phyloP scores from a whole-genome alignment of 2,329 filamentous ascomycete genomes.

The Phialophora tarda region DNA sequence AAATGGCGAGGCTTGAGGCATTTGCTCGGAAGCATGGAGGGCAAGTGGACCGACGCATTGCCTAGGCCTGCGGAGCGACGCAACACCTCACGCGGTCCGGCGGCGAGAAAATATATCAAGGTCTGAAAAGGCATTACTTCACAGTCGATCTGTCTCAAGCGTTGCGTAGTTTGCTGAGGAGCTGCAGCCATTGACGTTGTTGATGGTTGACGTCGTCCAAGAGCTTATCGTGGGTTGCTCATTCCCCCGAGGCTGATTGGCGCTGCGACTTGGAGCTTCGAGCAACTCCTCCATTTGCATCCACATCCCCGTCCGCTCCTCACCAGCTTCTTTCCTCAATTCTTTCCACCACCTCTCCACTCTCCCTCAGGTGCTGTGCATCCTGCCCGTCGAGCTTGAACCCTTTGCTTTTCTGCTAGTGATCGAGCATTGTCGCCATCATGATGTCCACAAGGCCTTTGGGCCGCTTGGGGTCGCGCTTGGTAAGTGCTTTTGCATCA shows the following conservation, averaged over 20 bases:
- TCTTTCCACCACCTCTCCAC: conserved; percentile 45
- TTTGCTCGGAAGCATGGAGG: conserved; percentile 30
- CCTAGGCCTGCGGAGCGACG: conserved; percentile 24
- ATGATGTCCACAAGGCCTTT: conserved; percentile 54
- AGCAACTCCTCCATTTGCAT: conserved; percentile 19
- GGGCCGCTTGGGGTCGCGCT: conserved; percentile 39
- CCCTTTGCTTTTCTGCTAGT: conserved; percentile 42
- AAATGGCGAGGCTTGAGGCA: conserved; percentile 29
- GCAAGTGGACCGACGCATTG: conserved; percentile 18
- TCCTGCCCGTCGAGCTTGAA: conserved; percentile 46
- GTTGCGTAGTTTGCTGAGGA: conserved; percentile 6
- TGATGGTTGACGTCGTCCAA: conserved; percentile 32
- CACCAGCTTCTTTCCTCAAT: conserved; percentile 48
- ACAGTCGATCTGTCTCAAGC: background rate
- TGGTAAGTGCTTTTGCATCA: conserved; percentile 45
- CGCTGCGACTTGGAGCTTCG: conserved; percentile 21
- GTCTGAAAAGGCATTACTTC: background rate
- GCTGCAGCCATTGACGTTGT: conserved; percentile 15
- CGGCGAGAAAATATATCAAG: conserved; percentile 5
- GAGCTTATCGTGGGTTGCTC: conserved; percentile 31
- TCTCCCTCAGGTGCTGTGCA: conserved; percentile 46
- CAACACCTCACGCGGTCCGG: conserved; percentile 1
- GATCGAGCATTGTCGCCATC: conserved; percentile 47
- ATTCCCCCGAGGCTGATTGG: conserved; percentile 26
- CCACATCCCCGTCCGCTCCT: conserved; percentile 38